Conservation (phyloP, 495 filamentous ascomycete species). For the Penicillium psychrofluorescens region DNA sequence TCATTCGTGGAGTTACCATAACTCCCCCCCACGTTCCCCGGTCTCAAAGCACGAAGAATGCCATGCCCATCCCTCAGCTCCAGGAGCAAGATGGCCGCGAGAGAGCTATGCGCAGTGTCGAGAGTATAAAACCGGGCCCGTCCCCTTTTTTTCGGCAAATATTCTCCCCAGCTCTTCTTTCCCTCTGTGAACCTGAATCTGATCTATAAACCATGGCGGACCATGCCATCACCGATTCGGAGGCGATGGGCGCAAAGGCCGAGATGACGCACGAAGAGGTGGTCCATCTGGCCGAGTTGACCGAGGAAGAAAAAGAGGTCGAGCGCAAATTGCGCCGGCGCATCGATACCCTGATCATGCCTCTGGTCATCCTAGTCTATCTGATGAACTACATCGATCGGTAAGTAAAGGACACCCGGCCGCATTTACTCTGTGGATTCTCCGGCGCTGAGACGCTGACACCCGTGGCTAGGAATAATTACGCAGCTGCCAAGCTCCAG, state of each 20-base stretch:
- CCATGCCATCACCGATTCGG: slow-evolving; percentile 24
- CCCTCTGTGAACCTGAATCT: too few relatives aligned
- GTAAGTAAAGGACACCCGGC: slow-evolving; percentile 8
- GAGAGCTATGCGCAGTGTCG: too few relatives aligned
- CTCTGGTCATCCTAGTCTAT: slow-evolving; percentile 48
- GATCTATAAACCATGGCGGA: slow-evolving; percentile 9
- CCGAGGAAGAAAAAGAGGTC: slow-evolving; percentile 35
- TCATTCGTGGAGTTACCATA: neutral
- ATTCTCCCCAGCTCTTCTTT: too few relatives aligned
- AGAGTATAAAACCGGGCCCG: too few relatives aligned
- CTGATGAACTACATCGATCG: slow-evolving; percentile 53
- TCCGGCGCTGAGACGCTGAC: slow-evolving; percentile 13
- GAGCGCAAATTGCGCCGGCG: slow-evolving; percentile 41
- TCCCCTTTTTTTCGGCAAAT: too few relatives aligned
- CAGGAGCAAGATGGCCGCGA: too few relatives aligned
- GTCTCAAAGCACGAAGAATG: neutral
- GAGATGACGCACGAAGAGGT: slow-evolving; percentile 37
- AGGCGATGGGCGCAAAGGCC: slow-evolving; percentile 33
- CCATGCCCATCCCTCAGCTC: too few relatives aligned
- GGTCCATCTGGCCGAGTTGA: slow-evolving; percentile 28
- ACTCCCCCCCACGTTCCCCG: slow-evolving; percentile 4
- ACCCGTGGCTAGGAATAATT: slow-evolving; percentile 36
- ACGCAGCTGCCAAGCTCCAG: slow-evolving; percentile 48
- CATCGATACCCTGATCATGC: slow-evolving; percentile 49
- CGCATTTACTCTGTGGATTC: neutral